Evolutionary conservation across 352 stramenopile species (phyloP), one percentile per base, ranked within the genome.

Genomic region (Phytophthora cajani): DNA sequence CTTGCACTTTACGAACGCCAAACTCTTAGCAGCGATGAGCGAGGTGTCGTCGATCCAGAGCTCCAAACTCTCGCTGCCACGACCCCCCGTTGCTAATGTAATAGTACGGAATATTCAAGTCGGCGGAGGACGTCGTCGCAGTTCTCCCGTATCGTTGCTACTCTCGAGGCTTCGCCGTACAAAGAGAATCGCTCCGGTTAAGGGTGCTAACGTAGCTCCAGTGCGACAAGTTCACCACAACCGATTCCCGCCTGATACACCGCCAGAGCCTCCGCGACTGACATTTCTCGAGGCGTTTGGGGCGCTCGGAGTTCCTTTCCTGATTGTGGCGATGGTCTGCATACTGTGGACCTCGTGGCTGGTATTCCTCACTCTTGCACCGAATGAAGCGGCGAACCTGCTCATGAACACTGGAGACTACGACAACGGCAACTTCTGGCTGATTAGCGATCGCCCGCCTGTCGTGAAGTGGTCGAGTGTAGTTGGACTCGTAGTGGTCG

Each of bases 391-490:
- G 2, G 72, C 72, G 5, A 85, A 82, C 46, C 58, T 67, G 8
- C 67, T 85, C 51, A 81, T 85, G 75, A 69, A 73, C 38, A 82
- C 69, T 0, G 57, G 42, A 0, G 62, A 77, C 23, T 82, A 72
- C 12, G 73, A 83, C 30, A 72, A 83, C 12, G 75, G 72, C 2
- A 57, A 59, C 5, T 83, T 85, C 27, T 83, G 78, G 69, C 69
- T 81, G 10, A 79, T 79, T 23, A 17, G 69, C 11, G 74, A 80
- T 6, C 36, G 51, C 2, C 1, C 27, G 0, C 25, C 57, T 0
- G 5, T 14, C 5, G 19, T 74, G 0, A 71, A 71, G 27, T 69
- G 59, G 57, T 3, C 62, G 2, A 70, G 67, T 23, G 51, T 44
- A 1, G 6, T 47, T 5, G 67, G 65, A 2, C 36, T 81, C 1